Evolutionary conservation across 2,329 filamentous ascomycete genomes (phyloP), one percentile per base, ranked within the genome.

Genomic region (Exophiala dermatitidis): DNA sequence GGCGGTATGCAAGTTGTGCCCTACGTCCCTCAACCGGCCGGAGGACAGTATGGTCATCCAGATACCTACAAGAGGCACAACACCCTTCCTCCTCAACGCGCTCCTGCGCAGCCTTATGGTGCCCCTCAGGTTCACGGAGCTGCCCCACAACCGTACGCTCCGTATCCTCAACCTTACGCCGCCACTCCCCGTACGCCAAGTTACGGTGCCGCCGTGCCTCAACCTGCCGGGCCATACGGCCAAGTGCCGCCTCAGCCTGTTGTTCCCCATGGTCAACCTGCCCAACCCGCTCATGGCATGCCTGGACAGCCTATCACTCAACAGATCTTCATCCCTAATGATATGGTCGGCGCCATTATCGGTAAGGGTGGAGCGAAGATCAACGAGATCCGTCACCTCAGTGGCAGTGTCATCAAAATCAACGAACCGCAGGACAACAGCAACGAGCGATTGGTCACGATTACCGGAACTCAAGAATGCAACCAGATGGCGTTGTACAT

Each of bases 401-500:
- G 88, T 70, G 93, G 91, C 63, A 97, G 91, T 73, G 90, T 98
- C 44, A 97, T 98, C 72, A 98, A 98, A 78, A 98, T 98, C 78
- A 97, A 98, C 69, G 93, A 98, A 70, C 93, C 93, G 1, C 93
- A 96, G 70, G 93, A 97, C 71, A 97, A 95, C 74, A 97, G 89
- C 78, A 98, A 97, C 67, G 93, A 98, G 76, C 85, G 93, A 59
- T 77, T 98, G 55, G 93, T 98, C 53, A 98, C 93, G 10, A 95
- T 98, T 63, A 96, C 93, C 1, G 93, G 93, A 60, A 97, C 93
- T 4, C 90, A 94, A 65, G 93, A 98, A 73, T 96, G 90, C 77
- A 98, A 98, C 74, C 88, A 95, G 67, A 97, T 98, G 90, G 93
- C 93, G n/a, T 75, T 98, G 52, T 98, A 97, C 74, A 96, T 98